Conservation (phyloP, 2,329 filamentous ascomycete species). For the Fusarium devonianum region DNA sequence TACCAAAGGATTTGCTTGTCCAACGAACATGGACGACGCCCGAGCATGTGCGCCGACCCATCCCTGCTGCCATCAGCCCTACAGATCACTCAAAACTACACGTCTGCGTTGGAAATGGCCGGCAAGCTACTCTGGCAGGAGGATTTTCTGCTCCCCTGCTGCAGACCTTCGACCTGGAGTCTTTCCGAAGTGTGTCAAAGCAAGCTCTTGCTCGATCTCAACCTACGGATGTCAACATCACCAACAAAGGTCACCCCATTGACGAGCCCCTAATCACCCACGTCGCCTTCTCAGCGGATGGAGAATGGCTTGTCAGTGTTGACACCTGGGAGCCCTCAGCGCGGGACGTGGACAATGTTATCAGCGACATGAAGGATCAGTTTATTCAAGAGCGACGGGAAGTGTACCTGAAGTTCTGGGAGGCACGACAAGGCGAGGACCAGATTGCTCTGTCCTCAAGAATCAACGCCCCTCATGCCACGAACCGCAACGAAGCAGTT, state of each 20-base stretch:
- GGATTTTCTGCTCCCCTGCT: conserved; percentile 65
- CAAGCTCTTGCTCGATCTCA: conserved; percentile 91
- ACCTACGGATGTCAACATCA: conserved; percentile 79
- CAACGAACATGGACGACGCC: conserved; percentile 57
- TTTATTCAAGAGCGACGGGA: conserved; percentile 67
- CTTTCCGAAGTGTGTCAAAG: conserved; percentile 78
- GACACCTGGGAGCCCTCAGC: conserved; percentile 86
- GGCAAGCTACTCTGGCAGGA: conserved; percentile 62
- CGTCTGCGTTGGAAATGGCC: conserved; percentile 70
- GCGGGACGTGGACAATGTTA: conserved; percentile 66
- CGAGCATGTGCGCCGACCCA: conserved; percentile 54
- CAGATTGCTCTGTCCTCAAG: conserved; percentile 80
- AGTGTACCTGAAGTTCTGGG: conserved; percentile 91
- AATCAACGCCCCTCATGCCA: conserved; percentile 81
- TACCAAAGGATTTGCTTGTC: conserved; percentile 61
- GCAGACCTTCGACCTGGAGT: conserved; percentile 86
- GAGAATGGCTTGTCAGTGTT: conserved; percentile 87
- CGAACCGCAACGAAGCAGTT: conserved; percentile 63
- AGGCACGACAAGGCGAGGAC: conserved; percentile 63
- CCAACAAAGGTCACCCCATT: conserved; percentile 73
- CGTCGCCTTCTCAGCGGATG: conserved; percentile 79
- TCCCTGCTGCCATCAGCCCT: conserved; percentile 70
- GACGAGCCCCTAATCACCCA: conserved; percentile 80
- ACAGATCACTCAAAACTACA: conserved; percentile 69
- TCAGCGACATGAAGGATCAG: conserved; percentile 49